phyloP scores from a whole-genome alignment of 768 basidiomycete species.

The Mycena maculata region DNA sequence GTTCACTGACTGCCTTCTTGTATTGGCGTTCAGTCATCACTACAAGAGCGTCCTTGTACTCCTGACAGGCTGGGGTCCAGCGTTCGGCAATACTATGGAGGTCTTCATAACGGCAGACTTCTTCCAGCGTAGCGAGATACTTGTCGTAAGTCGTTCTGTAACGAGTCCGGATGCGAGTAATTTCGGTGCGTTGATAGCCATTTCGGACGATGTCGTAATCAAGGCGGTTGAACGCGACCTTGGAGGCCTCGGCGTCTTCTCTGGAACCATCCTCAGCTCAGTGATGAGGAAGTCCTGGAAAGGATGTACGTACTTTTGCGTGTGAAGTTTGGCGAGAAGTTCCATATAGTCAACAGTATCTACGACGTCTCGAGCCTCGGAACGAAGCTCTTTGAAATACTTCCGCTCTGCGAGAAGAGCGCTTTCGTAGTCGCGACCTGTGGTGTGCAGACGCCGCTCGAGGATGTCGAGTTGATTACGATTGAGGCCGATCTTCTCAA shows the following conservation, averaged over 20 bases:
- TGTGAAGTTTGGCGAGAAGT: background rate
- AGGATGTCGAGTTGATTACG: no score
- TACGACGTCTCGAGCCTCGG: background rate
- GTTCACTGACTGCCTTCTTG: background rate
- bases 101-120: background rate
- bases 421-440: constrained; percentile 11
- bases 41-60: background rate
- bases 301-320: background rate
- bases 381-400: background rate
- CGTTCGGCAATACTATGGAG: background rate
- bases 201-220: no score
- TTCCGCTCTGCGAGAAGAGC: background rate
- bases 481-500: no score
- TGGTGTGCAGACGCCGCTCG: no score
- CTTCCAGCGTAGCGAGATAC: background rate
- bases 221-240: no score
- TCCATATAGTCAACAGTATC: background rate
- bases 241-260: background rate
- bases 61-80: background rate
- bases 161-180: no score
- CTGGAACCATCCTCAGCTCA: no score
- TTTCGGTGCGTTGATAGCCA: no score
- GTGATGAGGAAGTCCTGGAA: no score
- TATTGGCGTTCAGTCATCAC: background rate
- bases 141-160: background rate